Evolutionary conservation across 108 stramenopile genomes (phyloP).

Genomic region (Cyclotella cryptica): DNA sequence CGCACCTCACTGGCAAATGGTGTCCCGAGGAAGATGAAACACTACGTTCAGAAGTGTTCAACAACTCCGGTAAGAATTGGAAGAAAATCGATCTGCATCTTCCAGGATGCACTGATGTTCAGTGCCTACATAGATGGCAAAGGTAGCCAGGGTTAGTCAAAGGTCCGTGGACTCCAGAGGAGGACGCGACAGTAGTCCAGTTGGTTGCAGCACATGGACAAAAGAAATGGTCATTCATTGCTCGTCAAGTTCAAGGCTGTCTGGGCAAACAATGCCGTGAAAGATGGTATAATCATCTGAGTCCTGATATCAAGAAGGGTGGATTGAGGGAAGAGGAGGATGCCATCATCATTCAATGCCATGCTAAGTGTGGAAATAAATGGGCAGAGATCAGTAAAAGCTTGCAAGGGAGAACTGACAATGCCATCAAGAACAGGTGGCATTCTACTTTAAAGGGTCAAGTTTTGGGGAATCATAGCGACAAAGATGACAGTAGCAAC

Average conservation of each 20-base stretch:
- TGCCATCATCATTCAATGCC: constrained; percentile 75
- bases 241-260: constrained; percentile 89
- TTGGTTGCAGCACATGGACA: constrained; percentile 83
- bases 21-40: constrained; percentile 80
- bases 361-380: constrained; percentile 87
- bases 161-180: constrained; percentile 97
- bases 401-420: constrained; percentile 95
- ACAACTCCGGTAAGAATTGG: constrained; percentile 94
- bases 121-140: constrained; percentile 99
- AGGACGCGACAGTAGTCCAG: constrained; percentile 83
- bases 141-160: constrained; percentile 98
- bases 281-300: constrained; percentile 98
- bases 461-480: not conserved
- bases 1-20: constrained; percentile 91
- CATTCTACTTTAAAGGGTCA: constrained; percentile 87
- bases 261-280: constrained; percentile 99
- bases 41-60: constrained; percentile 85
- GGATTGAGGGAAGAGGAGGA: constrained; percentile 96
- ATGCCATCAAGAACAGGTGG: constrained; percentile 99
- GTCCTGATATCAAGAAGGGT: constrained; percentile 95
- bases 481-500: constrained; percentile 9
- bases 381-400: constrained; percentile 97
- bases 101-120: constrained; percentile 89
- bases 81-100: constrained; percentile 90
- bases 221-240: constrained; percentile 94